Conservation (phyloP, 768 basidiomycete species). For the Podaxis sp. region DNA sequence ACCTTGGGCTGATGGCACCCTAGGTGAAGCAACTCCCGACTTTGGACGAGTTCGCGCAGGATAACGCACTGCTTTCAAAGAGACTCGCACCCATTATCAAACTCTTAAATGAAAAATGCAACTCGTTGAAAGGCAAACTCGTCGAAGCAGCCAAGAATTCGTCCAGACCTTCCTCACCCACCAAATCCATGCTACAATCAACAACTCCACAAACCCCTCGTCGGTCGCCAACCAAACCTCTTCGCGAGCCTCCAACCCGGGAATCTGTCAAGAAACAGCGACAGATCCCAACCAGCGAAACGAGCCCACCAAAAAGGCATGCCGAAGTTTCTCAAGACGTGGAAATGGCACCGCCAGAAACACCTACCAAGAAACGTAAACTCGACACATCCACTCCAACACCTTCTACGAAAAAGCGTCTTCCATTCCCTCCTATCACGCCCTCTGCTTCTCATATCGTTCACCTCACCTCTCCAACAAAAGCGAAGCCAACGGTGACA, state of each 20-base stretch:
- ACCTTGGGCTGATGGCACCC: neutral
- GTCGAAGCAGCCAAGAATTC: conserved; percentile 11
- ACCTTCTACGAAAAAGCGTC: neutral
- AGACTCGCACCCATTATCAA: conserved; percentile 10
- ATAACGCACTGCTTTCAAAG: conserved; percentile 15
- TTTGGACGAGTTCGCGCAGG: conserved; percentile 15
- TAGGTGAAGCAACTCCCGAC: conserved; percentile 10
- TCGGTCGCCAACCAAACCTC: conserved; percentile 15
- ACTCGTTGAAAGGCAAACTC: conserved; percentile 13
- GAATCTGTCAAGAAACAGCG: conserved; percentile 16
- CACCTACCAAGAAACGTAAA: conserved; percentile 21
- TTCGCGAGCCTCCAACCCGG: conserved; percentile 17
- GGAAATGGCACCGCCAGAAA: conserved; percentile 15
- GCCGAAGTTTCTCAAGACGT: neutral
- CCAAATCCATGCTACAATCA: neutral
- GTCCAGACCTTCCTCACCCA: conserved; percentile 10
- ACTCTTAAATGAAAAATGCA: conserved; percentile 17
- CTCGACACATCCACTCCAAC: conserved; percentile 1
- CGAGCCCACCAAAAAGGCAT: neutral
- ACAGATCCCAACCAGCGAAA: neutral
- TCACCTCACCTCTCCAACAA: neutral
- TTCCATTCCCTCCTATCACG: conserved; percentile 8
- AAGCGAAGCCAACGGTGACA: neutral
- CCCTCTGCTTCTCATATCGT: conserved; percentile 2
- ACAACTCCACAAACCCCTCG: conserved; percentile 7